Conservation (phyloP, 1,284 basidiomycete genomes). For the Ganoderma sinense region DNA sequence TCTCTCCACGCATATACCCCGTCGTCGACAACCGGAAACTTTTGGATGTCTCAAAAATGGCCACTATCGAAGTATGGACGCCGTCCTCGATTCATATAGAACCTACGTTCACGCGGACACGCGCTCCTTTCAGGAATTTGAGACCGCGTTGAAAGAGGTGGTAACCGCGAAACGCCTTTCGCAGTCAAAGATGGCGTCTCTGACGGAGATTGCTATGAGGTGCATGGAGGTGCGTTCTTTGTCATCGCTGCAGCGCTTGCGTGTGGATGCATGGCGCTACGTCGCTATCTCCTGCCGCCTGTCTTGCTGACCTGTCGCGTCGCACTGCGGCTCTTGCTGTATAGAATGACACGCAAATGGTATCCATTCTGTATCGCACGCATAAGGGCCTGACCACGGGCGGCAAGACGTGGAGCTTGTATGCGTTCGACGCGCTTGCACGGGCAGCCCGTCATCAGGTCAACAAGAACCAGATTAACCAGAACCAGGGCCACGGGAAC, state of each 20-base stretch:
- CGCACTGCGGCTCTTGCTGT: background rate
- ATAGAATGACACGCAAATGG: constrained; percentile 84
- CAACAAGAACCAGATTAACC: constrained; percentile 66
- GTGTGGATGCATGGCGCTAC: background rate
- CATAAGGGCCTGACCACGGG: constrained; percentile 77
- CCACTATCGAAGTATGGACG: constrained; percentile 27
- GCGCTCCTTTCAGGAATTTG: constrained; percentile 70
- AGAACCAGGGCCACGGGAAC: constrained; percentile 70
- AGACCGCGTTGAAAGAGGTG: constrained; percentile 78
- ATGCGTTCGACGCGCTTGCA: constrained; percentile 90
- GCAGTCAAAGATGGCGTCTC: constrained; percentile 78
- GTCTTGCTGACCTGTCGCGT: background rate
- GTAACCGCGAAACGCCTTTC: constrained; percentile 85
- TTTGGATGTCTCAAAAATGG: constrained; percentile 25
- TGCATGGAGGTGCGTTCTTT: constrained; percentile 69
- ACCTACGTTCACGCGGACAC: background rate
- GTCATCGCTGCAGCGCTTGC: background rate
- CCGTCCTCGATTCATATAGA: background rate
- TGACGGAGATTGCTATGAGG: constrained; percentile 79
- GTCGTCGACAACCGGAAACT: background rate
- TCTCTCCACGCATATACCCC: constrained; percentile 6
- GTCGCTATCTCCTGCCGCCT: background rate
- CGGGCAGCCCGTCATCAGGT: constrained; percentile 79
- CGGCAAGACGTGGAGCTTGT: constrained; percentile 84
- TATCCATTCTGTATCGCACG: constrained; percentile 84